These are phyloP conservation scores for Tolypocladium guangdongense DNA, from an alignment of 2,329 filamentous ascomycete genomes.

Conservation along the genomic window DNA sequence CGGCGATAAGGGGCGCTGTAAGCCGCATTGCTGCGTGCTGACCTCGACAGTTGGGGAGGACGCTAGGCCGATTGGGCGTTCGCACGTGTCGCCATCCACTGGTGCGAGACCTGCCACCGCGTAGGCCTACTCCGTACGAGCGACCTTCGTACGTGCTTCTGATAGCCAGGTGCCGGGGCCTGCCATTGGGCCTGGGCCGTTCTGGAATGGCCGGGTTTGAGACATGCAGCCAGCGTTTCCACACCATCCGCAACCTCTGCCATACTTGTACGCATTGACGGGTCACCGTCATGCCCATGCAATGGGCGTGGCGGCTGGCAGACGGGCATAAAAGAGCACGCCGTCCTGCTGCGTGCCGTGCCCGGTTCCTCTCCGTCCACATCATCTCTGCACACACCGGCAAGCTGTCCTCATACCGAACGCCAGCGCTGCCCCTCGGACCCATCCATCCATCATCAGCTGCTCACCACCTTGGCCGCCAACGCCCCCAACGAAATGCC, in stretches of 20 bases:
- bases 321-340: not conserved
- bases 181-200: not conserved
- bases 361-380: not conserved
- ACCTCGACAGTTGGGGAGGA: not conserved
- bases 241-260: not conserved
- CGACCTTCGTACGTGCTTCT: not conserved
- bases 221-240: not conserved
- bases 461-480: not conserved
- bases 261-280: not conserved
- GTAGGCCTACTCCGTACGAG: too few species aligned
- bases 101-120: not conserved
- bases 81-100: not conserved
- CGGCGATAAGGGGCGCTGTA: too few species aligned
- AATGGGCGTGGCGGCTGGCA: not conserved
- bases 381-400: not conserved
- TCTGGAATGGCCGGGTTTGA: not conserved
- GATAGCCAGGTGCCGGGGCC: too few species aligned
- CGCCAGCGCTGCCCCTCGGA: not conserved
- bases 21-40: not conserved
- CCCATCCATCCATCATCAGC: not conserved
- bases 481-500: conserved; percentile 1
- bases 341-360: not conserved
- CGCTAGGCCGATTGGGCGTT: not conserved
- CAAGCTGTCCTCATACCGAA: not conserved
- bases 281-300: not conserved